A percentile compares a stretch with the other conserved stretches of the same genome.
These are phyloP conservation scores for Rhizopogon vesiculosus DNA, from an alignment of 768 basidiomycete genomes.

Conservation along the genomic window DNA sequence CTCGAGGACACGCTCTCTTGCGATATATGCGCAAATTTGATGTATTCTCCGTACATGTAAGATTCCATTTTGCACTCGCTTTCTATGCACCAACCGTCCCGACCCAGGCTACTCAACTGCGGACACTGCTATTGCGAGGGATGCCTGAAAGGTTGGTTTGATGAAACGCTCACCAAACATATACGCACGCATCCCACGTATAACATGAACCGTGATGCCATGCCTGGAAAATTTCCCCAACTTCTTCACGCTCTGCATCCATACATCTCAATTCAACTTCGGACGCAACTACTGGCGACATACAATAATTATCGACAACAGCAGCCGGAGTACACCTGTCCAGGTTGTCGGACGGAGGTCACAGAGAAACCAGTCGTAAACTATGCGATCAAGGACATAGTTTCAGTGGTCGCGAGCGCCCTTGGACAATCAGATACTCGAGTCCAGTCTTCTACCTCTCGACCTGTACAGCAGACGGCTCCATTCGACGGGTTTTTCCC, in stretches of 20 bases:
- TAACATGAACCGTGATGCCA: constrained; percentile 24
- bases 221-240: constrained; percentile 12
- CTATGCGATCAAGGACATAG: constrained; percentile 56
- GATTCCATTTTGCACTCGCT: constrained; percentile 17
- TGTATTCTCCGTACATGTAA: constrained; percentile 68
- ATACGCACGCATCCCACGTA: constrained; percentile 42
- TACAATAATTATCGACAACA: constrained; percentile 20
- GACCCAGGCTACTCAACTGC: constrained; percentile 52
- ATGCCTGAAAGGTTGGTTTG: constrained; percentile 56
- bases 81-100: constrained; percentile 1
- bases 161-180: constrained; percentile 44
- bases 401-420: constrained; percentile 43
- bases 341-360: constrained; percentile 55
- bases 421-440: constrained; percentile 43
- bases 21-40: constrained; percentile 57
- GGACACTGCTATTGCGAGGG: constrained; percentile 67
- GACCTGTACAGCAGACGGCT: constrained; percentile 6
- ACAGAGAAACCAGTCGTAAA: constrained; percentile 50
- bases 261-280: constrained; percentile 8
- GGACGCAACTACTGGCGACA: constrained; percentile 13
- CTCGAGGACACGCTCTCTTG: constrained; percentile 56
- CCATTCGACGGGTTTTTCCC: constrained; percentile 49
- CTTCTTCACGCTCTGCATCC: constrained; percentile 11
- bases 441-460: not conserved
- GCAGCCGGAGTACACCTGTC: constrained; percentile 59